A percentile compares a stretch with the other conserved stretches of the same genome.
Conservation (phyloP, 1,284 basidiomycete species). For the Ceratobasidium sp. region DNA sequence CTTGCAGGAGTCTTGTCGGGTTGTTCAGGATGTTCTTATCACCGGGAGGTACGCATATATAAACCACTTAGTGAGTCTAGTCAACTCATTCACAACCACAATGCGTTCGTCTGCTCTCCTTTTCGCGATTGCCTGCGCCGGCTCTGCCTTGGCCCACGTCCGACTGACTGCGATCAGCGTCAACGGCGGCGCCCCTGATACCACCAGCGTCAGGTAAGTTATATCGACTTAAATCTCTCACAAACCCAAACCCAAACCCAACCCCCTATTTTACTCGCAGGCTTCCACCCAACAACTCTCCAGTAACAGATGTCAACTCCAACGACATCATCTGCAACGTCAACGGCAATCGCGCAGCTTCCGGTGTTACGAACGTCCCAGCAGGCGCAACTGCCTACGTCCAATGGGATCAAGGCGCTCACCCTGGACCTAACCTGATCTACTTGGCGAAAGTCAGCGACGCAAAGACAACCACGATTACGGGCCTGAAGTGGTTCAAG, state of each 20-base stretch:
- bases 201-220: conserved; percentile 31
- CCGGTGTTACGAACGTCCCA: conserved; percentile 44
- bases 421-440: conserved; percentile 42
- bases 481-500: conserved; percentile 46
- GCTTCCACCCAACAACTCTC: conserved; percentile 43
- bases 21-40: background rate
- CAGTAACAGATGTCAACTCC: conserved; percentile 46
- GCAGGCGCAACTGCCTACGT: conserved; percentile 47
- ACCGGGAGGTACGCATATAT: conserved; percentile 6
- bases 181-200: conserved; percentile 45
- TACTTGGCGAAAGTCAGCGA: conserved; percentile 45
- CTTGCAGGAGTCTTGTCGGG: conserved; percentile 6
- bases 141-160: conserved; percentile 41
- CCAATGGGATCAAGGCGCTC: conserved; percentile 42
- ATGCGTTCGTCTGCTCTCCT: conserved; percentile 30
- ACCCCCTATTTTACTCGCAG: background rate
- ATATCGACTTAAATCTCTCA: no score
- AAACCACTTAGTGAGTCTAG: background rate
- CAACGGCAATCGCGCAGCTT: conserved; percentile 31
- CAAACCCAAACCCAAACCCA: no score
- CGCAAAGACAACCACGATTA: conserved; percentile 34
- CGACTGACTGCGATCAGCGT: conserved; percentile 46
- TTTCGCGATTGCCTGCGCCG: conserved; percentile 19
- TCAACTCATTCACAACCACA: background rate
- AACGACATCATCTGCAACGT: conserved; percentile 46